Evolutionary conservation across 495 filamentous ascomycete species (phyloP).

Genomic region (Trichoderma virens): DNA sequence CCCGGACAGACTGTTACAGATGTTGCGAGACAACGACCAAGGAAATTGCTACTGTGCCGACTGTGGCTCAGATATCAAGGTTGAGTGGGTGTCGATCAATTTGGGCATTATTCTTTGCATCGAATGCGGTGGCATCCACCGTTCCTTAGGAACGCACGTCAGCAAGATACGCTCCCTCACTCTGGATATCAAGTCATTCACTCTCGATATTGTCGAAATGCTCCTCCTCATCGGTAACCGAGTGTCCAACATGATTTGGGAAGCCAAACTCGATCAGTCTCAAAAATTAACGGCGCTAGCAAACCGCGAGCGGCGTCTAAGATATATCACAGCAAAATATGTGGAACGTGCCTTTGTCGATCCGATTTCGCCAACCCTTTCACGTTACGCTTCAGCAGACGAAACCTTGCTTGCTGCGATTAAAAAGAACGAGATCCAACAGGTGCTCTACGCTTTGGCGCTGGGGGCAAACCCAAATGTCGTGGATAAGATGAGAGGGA

Average conservation of each 20-base stretch:
- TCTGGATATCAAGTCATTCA: constrained; percentile 90
- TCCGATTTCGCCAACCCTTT: constrained; percentile 64
- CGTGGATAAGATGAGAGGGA: constrained; percentile 76
- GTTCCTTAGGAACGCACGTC: constrained; percentile 93
- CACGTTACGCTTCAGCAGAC: constrained; percentile 71
- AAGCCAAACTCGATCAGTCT: constrained; percentile 67
- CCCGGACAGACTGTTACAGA: constrained; percentile 74
- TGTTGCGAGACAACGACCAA: constrained; percentile 82
- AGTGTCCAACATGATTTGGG: constrained; percentile 94
- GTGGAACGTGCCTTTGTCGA: constrained; percentile 75
- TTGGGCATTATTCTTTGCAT: constrained; percentile 95
- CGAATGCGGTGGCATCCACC: constrained; percentile 95
- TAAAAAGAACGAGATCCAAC: constrained; percentile 88
- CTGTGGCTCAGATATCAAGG: constrained; percentile 82
- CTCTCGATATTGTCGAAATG: constrained; percentile 91
- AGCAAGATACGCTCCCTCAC: constrained; percentile 95
- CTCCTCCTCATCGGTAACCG: constrained; percentile 87
- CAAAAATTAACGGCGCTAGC: constrained; percentile 67
- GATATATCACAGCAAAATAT: constrained; percentile 94
- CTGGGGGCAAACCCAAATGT: constrained; percentile 82
- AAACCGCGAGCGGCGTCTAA: constrained; percentile 79
- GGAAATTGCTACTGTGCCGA: constrained; percentile 94
- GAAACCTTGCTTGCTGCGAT: constrained; percentile 89
- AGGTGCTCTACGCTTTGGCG: constrained; percentile 84
- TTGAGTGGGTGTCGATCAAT: constrained; percentile 99